These are phyloP conservation scores for Ophiocordyceps polyrhachis-furcata DNA, from an alignment of 2,329 filamentous ascomycete genomes.

Conservation along the genomic window DNA sequence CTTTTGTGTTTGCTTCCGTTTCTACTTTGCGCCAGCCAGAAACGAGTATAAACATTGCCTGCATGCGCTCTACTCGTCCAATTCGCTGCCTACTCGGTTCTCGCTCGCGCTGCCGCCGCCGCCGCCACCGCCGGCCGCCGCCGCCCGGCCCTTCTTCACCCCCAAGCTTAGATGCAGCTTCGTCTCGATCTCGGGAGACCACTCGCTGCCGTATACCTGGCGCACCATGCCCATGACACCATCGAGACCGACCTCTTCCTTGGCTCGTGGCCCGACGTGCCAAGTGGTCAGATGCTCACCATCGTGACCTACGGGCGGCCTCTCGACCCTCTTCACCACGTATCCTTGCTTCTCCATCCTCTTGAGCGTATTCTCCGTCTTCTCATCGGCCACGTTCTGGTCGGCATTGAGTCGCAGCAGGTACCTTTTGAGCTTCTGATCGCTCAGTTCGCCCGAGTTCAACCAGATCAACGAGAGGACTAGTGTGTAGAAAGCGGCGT, in stretches of 20 bases:
- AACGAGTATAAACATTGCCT: no score
- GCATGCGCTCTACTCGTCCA: neutral
- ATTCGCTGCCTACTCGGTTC: slow-evolving; percentile 2
- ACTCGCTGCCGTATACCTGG: slow-evolving; percentile 33
- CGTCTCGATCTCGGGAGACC: slow-evolving; percentile 34
- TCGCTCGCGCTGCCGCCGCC: slow-evolving; percentile 3
- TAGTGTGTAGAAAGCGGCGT: slow-evolving; percentile 64
- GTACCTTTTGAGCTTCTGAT: slow-evolving; percentile 61
- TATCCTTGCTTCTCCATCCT: slow-evolving; percentile 71
- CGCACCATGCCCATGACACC: slow-evolving; percentile 55
- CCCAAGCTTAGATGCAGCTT: slow-evolving; percentile 45
- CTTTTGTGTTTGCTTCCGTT: neutral
- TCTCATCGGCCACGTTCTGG: slow-evolving; percentile 53
- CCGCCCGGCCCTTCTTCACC: slow-evolving; percentile 16
- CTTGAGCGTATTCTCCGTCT: slow-evolving; percentile 56
- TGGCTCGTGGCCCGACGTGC: slow-evolving; percentile 68
- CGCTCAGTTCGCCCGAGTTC: slow-evolving; percentile 52
- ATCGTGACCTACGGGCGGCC: slow-evolving; percentile 26
- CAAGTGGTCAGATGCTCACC: slow-evolving; percentile 68
- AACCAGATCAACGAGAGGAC: slow-evolving; percentile 62
- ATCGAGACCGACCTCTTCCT: slow-evolving; percentile 63
- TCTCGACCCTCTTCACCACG: slow-evolving; percentile 55
- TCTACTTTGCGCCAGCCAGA: no score
- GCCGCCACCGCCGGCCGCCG: slow-evolving; percentile 8
- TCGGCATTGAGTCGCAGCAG: slow-evolving; percentile 59